A percentile compares a stretch with the other conserved stretches of the same genome.
These are phyloP conservation scores for Debaryomycetaceae sp. DNA, from an alignment of 1,139 yeast genomes.

Conservation along the genomic window DNA sequence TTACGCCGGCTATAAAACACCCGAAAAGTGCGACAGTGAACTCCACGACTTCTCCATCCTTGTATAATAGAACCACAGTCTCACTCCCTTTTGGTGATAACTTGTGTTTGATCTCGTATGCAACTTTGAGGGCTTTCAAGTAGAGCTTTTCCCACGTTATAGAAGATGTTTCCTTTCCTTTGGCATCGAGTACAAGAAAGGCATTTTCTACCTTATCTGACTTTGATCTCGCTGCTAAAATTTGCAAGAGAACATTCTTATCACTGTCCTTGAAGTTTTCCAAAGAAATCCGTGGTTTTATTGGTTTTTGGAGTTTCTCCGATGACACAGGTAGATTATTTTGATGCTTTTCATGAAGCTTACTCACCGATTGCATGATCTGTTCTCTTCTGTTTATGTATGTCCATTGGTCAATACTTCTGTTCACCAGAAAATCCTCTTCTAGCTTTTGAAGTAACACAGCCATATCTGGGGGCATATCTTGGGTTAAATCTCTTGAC, in stretches of 20 bases:
- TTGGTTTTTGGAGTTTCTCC: constrained; percentile 48
- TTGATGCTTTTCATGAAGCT: constrained; percentile 34
- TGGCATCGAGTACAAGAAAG: constrained; percentile 64
- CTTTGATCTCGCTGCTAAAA: constrained; percentile 69
- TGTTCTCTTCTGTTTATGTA: constrained; percentile 47
- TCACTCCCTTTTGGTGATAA: constrained; percentile 71
- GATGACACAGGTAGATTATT: constrained; percentile 27
- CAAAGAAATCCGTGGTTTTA: constrained; percentile 53
- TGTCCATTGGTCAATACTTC: constrained; percentile 47
- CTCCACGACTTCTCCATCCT: constrained; percentile 80
- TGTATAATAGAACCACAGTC: constrained; percentile 78
- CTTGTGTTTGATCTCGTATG: constrained; percentile 78
- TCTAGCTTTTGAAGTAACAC: constrained; percentile 41
- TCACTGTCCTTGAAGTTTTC: constrained; percentile 16
- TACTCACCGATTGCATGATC: constrained; percentile 38
- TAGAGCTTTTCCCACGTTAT: constrained; percentile 92
- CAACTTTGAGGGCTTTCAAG: constrained; percentile 79
- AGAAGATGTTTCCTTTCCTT: constrained; percentile 73
- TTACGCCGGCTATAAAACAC: constrained; percentile 89
- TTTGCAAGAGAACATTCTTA: constrained; percentile 64
- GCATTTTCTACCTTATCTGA: constrained; percentile 68
- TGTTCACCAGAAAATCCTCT: constrained; percentile 40
- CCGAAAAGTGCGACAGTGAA: constrained; percentile 85
- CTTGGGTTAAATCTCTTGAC: constrained; percentile 15
- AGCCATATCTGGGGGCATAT: constrained; percentile 48